Conservation (phyloP, 345 rosid species). For the Pseudoturritis turrita region DNA sequence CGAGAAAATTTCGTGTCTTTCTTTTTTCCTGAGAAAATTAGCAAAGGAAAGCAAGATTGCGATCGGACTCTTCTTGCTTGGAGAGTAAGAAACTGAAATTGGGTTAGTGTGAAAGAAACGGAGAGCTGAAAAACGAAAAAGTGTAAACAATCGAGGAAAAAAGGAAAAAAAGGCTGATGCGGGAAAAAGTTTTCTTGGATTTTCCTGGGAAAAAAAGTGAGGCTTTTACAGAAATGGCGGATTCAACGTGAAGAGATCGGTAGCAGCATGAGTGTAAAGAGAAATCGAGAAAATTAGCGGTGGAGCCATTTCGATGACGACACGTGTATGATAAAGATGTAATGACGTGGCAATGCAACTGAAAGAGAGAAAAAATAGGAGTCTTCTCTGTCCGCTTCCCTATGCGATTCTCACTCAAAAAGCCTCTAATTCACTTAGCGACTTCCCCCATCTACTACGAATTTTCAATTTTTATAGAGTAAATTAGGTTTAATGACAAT, state of each 20-base stretch:
- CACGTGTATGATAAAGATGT: conserved; percentile 2
- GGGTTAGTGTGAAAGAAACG: background rate
- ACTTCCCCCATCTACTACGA: too few species aligned
- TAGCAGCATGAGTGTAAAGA: conserved; percentile 10
- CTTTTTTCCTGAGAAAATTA: background rate
- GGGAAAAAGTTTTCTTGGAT: background rate
- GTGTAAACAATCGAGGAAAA: background rate
- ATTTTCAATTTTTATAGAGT: too few species aligned
- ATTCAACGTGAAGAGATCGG: conserved; percentile 13
- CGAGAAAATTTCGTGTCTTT: too few species aligned
- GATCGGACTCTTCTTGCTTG: conserved; percentile 9
- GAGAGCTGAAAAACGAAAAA: background rate
- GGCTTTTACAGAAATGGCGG: conserved; percentile 18
- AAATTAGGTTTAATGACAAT: too few species aligned
- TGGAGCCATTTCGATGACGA: background rate
- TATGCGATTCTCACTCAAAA: conserved; percentile 36
- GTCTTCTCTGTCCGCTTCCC: conserved; percentile 60
- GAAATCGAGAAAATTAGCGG: background rate
- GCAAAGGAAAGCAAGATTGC: background rate
- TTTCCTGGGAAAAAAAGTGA: background rate
- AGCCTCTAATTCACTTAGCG: too few species aligned
- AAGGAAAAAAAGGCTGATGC: background rate
- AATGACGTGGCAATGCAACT: conserved; percentile 11
- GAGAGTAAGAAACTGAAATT: background rate
- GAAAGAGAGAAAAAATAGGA: background rate